Conservation (phyloP, 2,329 filamentous ascomycete genomes). For the Nigrospora osmanthi region DNA sequence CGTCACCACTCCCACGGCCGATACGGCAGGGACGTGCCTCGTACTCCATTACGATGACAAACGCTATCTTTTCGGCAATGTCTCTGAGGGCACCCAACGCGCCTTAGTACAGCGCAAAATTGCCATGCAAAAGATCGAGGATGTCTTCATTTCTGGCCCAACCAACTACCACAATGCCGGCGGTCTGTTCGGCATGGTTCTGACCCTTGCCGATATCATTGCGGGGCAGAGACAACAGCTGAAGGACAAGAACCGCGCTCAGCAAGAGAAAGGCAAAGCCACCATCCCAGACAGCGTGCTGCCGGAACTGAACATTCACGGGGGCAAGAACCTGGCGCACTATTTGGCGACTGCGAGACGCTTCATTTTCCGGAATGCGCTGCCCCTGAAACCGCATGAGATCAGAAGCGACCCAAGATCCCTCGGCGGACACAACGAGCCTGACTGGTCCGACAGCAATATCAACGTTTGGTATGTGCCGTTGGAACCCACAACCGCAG, state of each 20-base stretch:
- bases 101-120: conserved; percentile 62
- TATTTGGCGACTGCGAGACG: conserved; percentile 72
- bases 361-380: conserved; percentile 79
- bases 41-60: conserved; percentile 73
- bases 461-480: conserved; percentile 82
- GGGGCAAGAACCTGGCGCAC: conserved; percentile 72
- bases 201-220: conserved; percentile 70
- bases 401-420: conserved; percentile 39
- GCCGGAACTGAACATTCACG: conserved; percentile 59
- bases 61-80: conserved; percentile 77
- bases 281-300: conserved; percentile 7
- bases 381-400: conserved; percentile 68
- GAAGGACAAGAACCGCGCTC: conserved; percentile 26
- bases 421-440: conserved; percentile 37
- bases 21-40: conserved; percentile 75
- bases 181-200: conserved; percentile 75
- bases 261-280: conserved; percentile 25
- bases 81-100: conserved; percentile 80
- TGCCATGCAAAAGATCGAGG: conserved; percentile 55
- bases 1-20: conserved; percentile 74
- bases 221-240: conserved; percentile 35
- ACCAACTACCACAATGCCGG: conserved; percentile 71
- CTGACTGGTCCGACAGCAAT: conserved; percentile 68
- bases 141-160: conserved; percentile 77
- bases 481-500: conserved; percentile 29